phyloP scores from a whole-genome alignment of 2,329 filamentous ascomycete species.

The Aspergillus terreus region DNA sequence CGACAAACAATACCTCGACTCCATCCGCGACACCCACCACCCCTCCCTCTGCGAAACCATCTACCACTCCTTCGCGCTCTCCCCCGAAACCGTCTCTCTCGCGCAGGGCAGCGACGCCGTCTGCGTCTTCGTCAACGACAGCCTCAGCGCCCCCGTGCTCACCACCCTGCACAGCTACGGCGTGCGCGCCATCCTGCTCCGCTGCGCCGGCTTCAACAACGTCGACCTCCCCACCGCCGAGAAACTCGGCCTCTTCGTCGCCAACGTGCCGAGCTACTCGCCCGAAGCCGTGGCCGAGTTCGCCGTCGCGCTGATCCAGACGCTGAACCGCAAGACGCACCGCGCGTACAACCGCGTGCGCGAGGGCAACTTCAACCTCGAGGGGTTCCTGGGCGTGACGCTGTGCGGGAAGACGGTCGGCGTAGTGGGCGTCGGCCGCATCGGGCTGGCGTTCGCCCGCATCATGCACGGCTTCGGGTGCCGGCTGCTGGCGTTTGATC shows the following conservation, averaged over 20 bases:
- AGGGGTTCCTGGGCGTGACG: slow-evolving; percentile 57
- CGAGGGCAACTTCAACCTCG: slow-evolving; percentile 65
- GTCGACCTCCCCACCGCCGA: slow-evolving; percentile 58
- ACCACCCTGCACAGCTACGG: slow-evolving; percentile 48
- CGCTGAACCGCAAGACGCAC: slow-evolving; percentile 65
- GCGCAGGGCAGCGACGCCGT: slow-evolving; percentile 54
- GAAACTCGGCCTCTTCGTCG: slow-evolving; percentile 56
- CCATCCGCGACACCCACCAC: slow-evolving; percentile 31
- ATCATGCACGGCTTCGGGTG: slow-evolving; percentile 66
- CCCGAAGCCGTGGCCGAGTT: slow-evolving; percentile 69
- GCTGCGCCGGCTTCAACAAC: slow-evolving; percentile 67
- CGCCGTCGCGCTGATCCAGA: slow-evolving; percentile 63
- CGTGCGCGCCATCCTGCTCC: slow-evolving; percentile 58
- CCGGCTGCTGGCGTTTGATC: slow-evolving; percentile 58
- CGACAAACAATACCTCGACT: slow-evolving; percentile 54
- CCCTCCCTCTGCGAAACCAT: slow-evolving; percentile 44
- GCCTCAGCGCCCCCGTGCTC: slow-evolving; percentile 51
- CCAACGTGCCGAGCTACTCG: slow-evolving; percentile 65
- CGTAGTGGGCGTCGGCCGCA: slow-evolving; percentile 62
- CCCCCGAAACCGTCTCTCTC: slow-evolving; percentile 54
- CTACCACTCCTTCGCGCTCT: slow-evolving; percentile 59
- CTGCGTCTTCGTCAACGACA: slow-evolving; percentile 68
- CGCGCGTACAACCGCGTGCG: slow-evolving; percentile 65
- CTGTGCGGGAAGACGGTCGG: slow-evolving; percentile 64
- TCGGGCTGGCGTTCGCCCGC: slow-evolving; percentile 59